Conservation (phyloP, 371 early-diverging fungal species). For the Rhizopus delemar region DNA sequence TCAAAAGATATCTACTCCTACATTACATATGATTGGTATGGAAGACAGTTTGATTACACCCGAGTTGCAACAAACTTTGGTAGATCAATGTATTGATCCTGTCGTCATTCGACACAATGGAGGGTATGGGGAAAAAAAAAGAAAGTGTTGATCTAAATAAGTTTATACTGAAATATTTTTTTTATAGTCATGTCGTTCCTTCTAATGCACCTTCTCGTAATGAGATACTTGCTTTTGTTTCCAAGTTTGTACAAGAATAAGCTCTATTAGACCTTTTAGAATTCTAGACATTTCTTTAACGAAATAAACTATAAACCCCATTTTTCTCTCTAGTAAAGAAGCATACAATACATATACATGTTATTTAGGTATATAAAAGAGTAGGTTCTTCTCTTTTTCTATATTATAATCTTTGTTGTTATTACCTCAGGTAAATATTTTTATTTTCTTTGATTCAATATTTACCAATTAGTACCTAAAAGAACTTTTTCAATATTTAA, state of each 20-base stretch:
- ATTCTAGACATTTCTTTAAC: background rate
- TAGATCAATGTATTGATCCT: slow-evolving; percentile 41
- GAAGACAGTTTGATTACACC: slow-evolving; percentile 56
- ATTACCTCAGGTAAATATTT: no score
- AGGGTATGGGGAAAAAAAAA: slow-evolving; percentile 39
- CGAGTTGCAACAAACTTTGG: slow-evolving; percentile 43
- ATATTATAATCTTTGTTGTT: no score
- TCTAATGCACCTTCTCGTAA: slow-evolving; percentile 65
- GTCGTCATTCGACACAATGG: slow-evolving; percentile 45
- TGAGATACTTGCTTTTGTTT: slow-evolving; percentile 60
- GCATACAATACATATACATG: no score
- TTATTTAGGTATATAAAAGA: no score
- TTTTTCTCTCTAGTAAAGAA: background rate
- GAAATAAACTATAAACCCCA: background rate
- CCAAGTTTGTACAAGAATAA: slow-evolving; percentile 33
- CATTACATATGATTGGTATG: slow-evolving; percentile 71
- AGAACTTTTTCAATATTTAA: no score
- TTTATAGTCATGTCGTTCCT: slow-evolving; percentile 65
- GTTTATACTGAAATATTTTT: slow-evolving; percentile 3
- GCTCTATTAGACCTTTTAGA: background rate
- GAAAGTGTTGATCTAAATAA: background rate
- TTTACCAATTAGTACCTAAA: no score
- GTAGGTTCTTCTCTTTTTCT: no score
- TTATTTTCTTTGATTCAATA: no score
- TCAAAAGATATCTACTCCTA: slow-evolving; percentile 51